phyloP scores from a whole-genome alignment of 1,284 basidiomycete genomes.

The Leccinum laetum region DNA sequence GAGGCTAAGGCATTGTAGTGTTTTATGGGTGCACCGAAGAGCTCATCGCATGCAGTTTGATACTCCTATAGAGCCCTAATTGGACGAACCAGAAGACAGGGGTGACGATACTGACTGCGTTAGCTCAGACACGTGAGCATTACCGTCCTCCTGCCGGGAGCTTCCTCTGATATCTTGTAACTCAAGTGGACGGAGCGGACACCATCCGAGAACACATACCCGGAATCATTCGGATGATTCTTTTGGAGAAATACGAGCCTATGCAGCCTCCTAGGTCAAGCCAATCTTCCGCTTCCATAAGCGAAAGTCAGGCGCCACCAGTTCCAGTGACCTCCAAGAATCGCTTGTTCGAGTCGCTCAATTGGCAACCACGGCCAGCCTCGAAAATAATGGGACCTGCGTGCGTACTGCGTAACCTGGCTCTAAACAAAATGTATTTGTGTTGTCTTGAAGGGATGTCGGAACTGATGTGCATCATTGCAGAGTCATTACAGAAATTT shows the following conservation, averaged over 20 bases:
- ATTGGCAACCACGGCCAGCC: neutral
- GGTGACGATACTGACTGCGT: neutral
- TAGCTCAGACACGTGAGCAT: neutral
- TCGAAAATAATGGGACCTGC: slow-evolving; percentile 25
- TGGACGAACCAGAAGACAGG: slow-evolving; percentile 12
- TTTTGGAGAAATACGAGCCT: slow-evolving; percentile 8
- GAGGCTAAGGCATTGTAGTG: too few species aligned
- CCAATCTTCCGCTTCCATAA: neutral
- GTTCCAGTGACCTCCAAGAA: too few species aligned
- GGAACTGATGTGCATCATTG: neutral
- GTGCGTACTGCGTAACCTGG: neutral
- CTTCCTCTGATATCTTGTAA: neutral
- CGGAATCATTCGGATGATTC: slow-evolving; percentile 20
- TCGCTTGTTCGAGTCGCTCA: neutral
- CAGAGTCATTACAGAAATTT: too few species aligned
- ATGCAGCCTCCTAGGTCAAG: neutral
- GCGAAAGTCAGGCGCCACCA: neutral
- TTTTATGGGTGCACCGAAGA: slow-evolving; percentile 16
- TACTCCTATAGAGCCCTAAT: neutral
- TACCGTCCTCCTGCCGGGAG: neutral
- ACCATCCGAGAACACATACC: neutral
- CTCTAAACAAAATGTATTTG: neutral
- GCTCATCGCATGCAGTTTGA: neutral
- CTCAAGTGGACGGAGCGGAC: neutral
- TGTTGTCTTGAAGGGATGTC: neutral